phyloP scores from a whole-genome alignment of 2,329 filamentous ascomycete species.

The Sporothrix schenckii region DNA sequence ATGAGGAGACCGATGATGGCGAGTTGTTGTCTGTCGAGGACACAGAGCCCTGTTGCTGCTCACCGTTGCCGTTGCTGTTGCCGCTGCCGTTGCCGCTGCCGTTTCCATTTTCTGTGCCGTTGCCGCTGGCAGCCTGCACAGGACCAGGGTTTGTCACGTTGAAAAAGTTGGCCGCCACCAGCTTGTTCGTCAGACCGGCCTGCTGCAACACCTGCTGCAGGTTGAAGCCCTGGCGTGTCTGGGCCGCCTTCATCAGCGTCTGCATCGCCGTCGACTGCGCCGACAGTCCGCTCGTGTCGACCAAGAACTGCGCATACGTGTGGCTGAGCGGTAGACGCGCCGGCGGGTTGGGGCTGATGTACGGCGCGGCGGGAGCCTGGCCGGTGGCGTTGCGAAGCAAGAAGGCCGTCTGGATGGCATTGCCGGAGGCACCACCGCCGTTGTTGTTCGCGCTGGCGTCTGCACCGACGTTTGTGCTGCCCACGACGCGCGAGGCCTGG shows the following conservation, averaged over 20 bases:
- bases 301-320: constrained; percentile 47
- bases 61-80: not conserved
- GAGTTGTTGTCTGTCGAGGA: not conserved
- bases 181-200: constrained; percentile 41
- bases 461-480: constrained; percentile 37
- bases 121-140: constrained; percentile 26
- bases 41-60: not conserved
- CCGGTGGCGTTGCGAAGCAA: constrained; percentile 43
- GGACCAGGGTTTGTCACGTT: constrained; percentile 46
- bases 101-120: not conserved
- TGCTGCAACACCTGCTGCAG: constrained; percentile 40
- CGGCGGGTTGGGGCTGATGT: constrained; percentile 47
- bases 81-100: not conserved
- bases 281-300: constrained; percentile 44
- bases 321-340: constrained; percentile 46
- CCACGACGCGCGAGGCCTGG: constrained; percentile 36
- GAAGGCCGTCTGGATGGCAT: constrained; percentile 37
- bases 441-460: constrained; percentile 35
- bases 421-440: not conserved
- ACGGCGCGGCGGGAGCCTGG: constrained; percentile 40
- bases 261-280: constrained; percentile 35
- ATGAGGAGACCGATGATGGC: not conserved
- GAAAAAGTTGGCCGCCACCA: constrained; percentile 47
- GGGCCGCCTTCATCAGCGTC: constrained; percentile 40
- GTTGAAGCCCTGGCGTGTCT: constrained; percentile 43